Evolutionary conservation across 805 yeast species (phyloP).

Genomic region (Nakazawaea peltata): DNA sequence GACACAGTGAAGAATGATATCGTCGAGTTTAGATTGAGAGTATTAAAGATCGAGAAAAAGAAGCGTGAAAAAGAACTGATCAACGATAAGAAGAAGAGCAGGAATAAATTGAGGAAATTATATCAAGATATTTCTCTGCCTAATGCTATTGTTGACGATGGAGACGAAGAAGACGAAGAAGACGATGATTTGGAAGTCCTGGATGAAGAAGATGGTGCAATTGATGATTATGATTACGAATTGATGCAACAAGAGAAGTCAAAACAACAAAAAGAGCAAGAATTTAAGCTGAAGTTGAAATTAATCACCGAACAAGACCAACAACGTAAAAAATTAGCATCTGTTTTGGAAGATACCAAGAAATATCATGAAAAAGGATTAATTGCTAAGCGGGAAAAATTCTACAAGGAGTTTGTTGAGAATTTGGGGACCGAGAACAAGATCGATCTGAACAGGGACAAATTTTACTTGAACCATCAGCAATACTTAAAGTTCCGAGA

Average conservation of each 20-base stretch:
- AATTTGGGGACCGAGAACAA: slow-evolving; percentile 19
- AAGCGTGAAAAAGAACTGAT: slow-evolving; percentile 40
- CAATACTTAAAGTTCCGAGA: slow-evolving; percentile 34
- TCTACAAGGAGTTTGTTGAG: slow-evolving; percentile 21
- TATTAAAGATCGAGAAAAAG: slow-evolving; percentile 41
- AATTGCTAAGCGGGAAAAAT: slow-evolving; percentile 16
- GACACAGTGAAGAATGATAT: slow-evolving; percentile 46
- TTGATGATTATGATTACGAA: slow-evolving; percentile 16
- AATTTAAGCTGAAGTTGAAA: slow-evolving; percentile 11
- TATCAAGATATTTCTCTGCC: slow-evolving; percentile 18
- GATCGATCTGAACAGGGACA: slow-evolving; percentile 21
- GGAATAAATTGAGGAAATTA: slow-evolving; percentile 36
- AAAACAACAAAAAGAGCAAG: slow-evolving; percentile 13
- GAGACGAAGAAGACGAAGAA: slow-evolving; percentile 16
- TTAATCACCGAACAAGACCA: slow-evolving; percentile 17
- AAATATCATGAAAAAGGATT: slow-evolving; percentile 15
- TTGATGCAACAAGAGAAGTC: slow-evolving; percentile 15
- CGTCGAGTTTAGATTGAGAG: slow-evolving; percentile 47
- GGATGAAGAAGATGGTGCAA: slow-evolving; percentile 19
- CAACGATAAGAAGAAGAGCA: slow-evolving; percentile 41
- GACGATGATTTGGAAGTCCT: slow-evolving; percentile 22
- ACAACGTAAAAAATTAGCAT: slow-evolving; percentile 21
- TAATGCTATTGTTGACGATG: slow-evolving; percentile 16
- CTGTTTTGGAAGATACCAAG: slow-evolving; percentile 26
- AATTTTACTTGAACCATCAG: slow-evolving; percentile 32